Conservation (phyloP, 75 land plant genomes). For the Sequoiadendron giganteum region DNA sequence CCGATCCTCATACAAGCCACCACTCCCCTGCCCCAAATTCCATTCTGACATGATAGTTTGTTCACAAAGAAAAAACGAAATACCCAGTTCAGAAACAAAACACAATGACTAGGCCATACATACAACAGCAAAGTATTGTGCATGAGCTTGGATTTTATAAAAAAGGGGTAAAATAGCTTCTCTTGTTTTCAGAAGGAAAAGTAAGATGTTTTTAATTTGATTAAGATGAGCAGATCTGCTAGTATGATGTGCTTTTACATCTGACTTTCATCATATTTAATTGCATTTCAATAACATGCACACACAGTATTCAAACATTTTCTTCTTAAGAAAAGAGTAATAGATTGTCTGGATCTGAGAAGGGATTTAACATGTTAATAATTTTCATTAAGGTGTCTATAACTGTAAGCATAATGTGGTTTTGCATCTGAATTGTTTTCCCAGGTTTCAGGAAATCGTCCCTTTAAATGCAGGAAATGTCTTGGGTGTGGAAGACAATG, state of each 20-base stretch:
- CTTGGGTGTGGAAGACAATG: conserved; percentile 87
- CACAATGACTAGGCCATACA: background rate
- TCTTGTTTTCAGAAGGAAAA: background rate
- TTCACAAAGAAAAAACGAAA: too few relatives aligned
- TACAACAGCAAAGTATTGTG: too few relatives aligned
- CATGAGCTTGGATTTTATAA: background rate
- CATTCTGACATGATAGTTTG: too few relatives aligned
- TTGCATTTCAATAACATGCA: background rate
- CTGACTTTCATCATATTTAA: conserved; percentile 40
- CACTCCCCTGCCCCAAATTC: too few relatives aligned
- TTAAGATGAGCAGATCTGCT: background rate
- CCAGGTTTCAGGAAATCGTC: conserved; percentile 93
- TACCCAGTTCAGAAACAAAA: too few relatives aligned
- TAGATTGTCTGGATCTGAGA: background rate
- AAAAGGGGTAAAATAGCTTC: too few relatives aligned
- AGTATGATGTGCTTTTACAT: background rate
- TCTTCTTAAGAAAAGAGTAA: background rate
- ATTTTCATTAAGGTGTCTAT: background rate
- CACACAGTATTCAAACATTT: background rate
- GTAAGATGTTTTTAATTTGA: background rate
- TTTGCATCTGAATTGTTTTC: background rate
- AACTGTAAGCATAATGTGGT: background rate
- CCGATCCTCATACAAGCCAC: too few relatives aligned
- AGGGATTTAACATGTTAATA: background rate
- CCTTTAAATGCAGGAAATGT: conserved; percentile 92